Evolutionary conservation across 305 asterid species (phyloP).

Genomic region (Fraxinus albicans): DNA sequence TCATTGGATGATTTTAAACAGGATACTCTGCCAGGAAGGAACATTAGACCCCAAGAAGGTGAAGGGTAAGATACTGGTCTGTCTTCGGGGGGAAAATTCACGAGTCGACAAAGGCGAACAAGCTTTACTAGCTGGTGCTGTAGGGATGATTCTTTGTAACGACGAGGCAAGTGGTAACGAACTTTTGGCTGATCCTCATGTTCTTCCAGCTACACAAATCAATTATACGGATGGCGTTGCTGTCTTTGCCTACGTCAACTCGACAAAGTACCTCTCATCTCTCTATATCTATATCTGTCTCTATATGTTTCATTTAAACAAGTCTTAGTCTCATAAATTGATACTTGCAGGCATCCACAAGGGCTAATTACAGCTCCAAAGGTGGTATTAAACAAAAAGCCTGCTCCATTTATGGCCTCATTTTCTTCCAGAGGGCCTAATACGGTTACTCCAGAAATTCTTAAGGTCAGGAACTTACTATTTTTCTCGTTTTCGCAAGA

Average conservation of each 20-base stretch:
- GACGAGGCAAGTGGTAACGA: conserved; percentile 25
- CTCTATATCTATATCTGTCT: not conserved
- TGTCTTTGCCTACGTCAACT: conserved; percentile 30
- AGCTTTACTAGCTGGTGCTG: conserved; percentile 41
- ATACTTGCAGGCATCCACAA: conserved; percentile 11
- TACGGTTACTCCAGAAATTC: conserved; percentile 24
- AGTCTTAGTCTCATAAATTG: not conserved
- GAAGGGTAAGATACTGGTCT: conserved; percentile 36
- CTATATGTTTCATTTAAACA: not conserved
- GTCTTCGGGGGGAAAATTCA: conserved; percentile 27
- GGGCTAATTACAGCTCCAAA: conserved; percentile 22
- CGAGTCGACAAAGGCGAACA: conserved; percentile 25
- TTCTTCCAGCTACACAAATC: conserved; percentile 39
- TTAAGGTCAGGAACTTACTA: conserved; percentile 11
- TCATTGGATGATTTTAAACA: conserved; percentile 18
- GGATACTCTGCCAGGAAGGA: conserved; percentile 31
- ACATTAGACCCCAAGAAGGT: conserved; percentile 37
- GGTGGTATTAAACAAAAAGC: conserved; percentile 11
- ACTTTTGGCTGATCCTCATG: conserved; percentile 24
- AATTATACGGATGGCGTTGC: conserved; percentile 29
- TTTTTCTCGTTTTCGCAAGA: not conserved
- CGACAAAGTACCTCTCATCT: conserved; percentile 21
- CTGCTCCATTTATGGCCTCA: conserved; percentile 34
- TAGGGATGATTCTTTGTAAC: conserved; percentile 44
- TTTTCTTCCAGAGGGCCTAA: conserved; percentile 40